Evolutionary conservation across 345 rosid genomes (phyloP).

Genomic region (Leavenworthia alabamica): DNA sequence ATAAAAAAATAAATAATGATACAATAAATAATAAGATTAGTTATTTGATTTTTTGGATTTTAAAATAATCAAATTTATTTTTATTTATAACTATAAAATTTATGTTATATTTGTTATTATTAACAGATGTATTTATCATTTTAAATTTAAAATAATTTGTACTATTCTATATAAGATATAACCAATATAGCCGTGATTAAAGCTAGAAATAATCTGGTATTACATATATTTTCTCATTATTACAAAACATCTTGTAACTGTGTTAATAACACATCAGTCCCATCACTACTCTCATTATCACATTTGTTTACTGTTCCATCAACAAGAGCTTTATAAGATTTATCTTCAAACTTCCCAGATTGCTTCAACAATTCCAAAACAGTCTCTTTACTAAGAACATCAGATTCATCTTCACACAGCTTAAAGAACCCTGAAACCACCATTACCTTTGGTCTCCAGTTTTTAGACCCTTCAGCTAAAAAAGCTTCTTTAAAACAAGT

Average conservation of each 20-base stretch:
- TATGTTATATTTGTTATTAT: too few relatives aligned
- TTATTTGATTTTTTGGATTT: too few relatives aligned
- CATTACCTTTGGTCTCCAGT: conserved; percentile 69
- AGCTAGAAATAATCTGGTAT: too few relatives aligned
- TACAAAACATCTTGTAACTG: conserved; percentile 42
- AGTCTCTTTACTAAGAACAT: conserved; percentile 44
- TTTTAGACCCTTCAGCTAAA: conserved; percentile 40
- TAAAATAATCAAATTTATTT: too few relatives aligned
- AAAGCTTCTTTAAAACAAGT: conserved; percentile 64
- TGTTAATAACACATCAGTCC: conserved; percentile 33
- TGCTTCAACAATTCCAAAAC: conserved; percentile 46
- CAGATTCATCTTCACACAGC: conserved; percentile 61
- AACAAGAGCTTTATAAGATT: conserved; percentile 41
- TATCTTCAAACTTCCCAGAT: conserved; percentile 48
- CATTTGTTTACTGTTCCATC: conserved; percentile 21
- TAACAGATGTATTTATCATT: too few relatives aligned
- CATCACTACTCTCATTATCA: conserved; percentile 23
- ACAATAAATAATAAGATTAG: too few relatives aligned
- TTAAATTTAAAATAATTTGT: too few relatives aligned
- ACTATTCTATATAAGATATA: too few relatives aligned
- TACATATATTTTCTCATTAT: too few relatives aligned
- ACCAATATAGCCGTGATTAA: too few relatives aligned
- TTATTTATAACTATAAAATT: too few relatives aligned
- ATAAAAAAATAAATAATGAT: too few relatives aligned
- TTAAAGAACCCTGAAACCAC: conserved; percentile 43